phyloP scores from a whole-genome alignment of 306 rosid species.

The Cucurbita ficifolia region DNA sequence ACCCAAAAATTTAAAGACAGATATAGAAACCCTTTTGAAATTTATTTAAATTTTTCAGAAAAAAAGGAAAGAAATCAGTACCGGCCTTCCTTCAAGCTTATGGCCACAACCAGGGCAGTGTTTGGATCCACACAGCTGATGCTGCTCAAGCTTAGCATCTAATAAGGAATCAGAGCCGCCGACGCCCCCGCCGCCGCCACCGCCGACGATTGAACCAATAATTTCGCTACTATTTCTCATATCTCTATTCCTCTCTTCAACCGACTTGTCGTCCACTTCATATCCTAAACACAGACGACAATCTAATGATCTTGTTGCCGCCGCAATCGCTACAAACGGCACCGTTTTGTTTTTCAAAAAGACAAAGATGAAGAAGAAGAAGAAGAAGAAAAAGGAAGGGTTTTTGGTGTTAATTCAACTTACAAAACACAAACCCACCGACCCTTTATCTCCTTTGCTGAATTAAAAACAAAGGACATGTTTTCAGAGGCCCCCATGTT shows the following conservation, averaged over 20 bases:
- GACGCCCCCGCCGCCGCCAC: constrained; percentile 14
- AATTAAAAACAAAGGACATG: too few relatives aligned
- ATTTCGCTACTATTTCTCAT: constrained; percentile 32
- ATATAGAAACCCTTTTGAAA: constrained; percentile 10
- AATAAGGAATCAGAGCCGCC: constrained; percentile 53
- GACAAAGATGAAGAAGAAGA: background rate
- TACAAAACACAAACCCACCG: constrained; percentile 11
- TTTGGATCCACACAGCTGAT: constrained; percentile 92
- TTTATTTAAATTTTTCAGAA: background rate
- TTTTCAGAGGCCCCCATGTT: constrained; percentile 6
- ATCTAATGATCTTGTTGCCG: too few relatives aligned
- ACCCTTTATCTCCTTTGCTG: constrained; percentile 17
- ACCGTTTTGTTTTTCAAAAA: background rate
- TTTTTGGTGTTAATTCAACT: background rate
- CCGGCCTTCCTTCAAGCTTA: constrained; percentile 76
- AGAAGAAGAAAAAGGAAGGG: background rate
- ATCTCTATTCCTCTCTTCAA: constrained; percentile 1
- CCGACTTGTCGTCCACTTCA: constrained; percentile 16
- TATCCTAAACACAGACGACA: constrained; percentile 1
- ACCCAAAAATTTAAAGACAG: background rate
- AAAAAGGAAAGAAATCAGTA: constrained; percentile 11
- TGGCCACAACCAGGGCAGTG: constrained; percentile 97
- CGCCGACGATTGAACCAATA: constrained; percentile 29
- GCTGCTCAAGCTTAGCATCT: constrained; percentile 94
- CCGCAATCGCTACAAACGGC: background rate